Conservation (phyloP, 1,284 basidiomycete genomes). For the Coniophora puteana region DNA sequence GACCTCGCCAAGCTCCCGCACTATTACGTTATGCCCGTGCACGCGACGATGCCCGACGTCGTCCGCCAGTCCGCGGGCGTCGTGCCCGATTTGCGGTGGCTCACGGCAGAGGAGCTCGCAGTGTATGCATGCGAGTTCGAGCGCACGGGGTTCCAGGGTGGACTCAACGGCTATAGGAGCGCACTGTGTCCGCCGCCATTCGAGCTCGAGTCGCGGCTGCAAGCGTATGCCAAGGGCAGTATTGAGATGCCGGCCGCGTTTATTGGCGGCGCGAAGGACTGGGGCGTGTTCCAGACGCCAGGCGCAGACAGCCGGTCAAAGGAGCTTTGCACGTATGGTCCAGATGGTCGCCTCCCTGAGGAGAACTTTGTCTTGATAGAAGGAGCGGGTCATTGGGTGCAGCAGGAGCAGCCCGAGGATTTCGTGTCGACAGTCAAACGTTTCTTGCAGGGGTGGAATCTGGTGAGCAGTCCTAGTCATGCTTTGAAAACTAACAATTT, state of each 20-base stretch:
- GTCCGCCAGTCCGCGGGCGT: constrained; percentile 26
- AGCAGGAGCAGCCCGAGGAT: constrained; percentile 46
- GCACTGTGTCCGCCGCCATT: constrained; percentile 25
- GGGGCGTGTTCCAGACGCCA: constrained; percentile 55
- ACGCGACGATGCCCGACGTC: constrained; percentile 49
- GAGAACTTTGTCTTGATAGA: constrained; percentile 51
- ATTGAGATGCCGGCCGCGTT: constrained; percentile 52
- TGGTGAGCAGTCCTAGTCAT: too few species aligned
- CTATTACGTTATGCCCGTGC: constrained; percentile 61
- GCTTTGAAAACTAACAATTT: too few species aligned
- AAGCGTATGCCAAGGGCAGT: constrained; percentile 23
- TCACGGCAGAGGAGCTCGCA: constrained; percentile 43
- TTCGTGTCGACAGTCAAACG: constrained; percentile 32
- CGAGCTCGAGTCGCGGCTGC: constrained; percentile 14
- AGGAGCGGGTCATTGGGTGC: constrained; percentile 61
- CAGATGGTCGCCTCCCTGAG: constrained; percentile 24
- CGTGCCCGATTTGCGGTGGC: constrained; percentile 37
- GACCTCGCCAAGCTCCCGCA: constrained; percentile 44
- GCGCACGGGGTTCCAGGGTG: constrained; percentile 60
- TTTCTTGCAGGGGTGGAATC: constrained; percentile 30
- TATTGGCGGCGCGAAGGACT: constrained; percentile 50
- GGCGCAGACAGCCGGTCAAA: constrained; percentile 36
- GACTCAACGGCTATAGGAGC: constrained; percentile 51
- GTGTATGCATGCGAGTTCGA: constrained; percentile 48
- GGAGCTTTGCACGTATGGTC: constrained; percentile 21